These are phyloP conservation scores for Amanita molliuscula DNA, from an alignment of 768 basidiomycete genomes.

Conservation along the genomic window DNA sequence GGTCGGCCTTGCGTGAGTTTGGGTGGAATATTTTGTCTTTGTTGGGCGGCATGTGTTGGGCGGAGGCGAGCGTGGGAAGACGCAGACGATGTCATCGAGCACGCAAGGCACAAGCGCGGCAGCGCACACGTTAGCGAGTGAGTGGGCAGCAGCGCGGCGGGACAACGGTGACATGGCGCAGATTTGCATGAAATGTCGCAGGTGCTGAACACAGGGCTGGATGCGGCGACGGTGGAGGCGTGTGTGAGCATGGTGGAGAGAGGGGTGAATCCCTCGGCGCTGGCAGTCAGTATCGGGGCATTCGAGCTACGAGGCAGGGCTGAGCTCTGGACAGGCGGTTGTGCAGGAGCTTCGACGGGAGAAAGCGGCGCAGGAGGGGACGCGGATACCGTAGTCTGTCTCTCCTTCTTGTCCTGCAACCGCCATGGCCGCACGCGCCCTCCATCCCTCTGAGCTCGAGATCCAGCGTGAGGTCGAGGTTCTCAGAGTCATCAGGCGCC, in stretches of 20 bases:
- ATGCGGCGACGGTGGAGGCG: conserved; percentile 86
- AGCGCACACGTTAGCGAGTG: conserved; percentile 64
- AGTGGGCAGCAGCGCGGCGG: conserved; percentile 16
- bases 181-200: conserved; percentile 85
- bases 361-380: conserved; percentile 24
- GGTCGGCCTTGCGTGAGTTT: conserved; percentile 73
- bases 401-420: conserved; percentile 3
- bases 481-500: conserved; percentile 71
- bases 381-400: neutral
- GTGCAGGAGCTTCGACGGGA: conserved; percentile 78
- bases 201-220: conserved; percentile 76
- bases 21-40: conserved; percentile 81
- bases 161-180: conserved; percentile 17
- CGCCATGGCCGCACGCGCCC: conserved; percentile 30
- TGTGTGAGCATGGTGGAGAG: conserved; percentile 90
- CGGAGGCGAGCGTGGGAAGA: conserved; percentile 16
- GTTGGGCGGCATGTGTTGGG: conserved; percentile 38
- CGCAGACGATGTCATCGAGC: conserved; percentile 29
- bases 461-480: conserved; percentile 84
- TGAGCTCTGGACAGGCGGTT: conserved; percentile 47
- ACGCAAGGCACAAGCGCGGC: conserved; percentile 52
- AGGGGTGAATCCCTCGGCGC: conserved; percentile 85
- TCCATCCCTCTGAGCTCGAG: conserved; percentile 78
- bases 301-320: conserved; percentile 9
- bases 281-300: conserved; percentile 47